Evolutionary conservation across 2,329 filamentous ascomycete species (phyloP).

Genomic region (Akanthomyces muscarius): DNA sequence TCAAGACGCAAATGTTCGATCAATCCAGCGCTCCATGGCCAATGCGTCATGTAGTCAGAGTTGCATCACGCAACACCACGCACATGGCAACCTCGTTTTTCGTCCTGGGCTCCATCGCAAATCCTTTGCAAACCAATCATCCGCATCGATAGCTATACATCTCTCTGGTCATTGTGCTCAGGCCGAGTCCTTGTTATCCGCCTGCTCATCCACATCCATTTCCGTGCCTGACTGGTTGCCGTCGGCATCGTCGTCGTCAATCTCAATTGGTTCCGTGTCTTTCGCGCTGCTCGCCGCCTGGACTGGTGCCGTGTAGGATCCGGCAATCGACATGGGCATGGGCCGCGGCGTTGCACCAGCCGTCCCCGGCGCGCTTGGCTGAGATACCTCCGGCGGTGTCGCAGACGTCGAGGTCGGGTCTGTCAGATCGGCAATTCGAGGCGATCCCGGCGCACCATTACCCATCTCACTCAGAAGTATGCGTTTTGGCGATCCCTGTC

Average conservation of each 20-base stretch:
- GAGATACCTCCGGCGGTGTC: neutral
- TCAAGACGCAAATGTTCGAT: neutral
- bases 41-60: neutral
- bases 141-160: neutral
- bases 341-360: neutral
- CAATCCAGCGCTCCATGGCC: neutral
- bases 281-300: neutral
- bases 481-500: neutral
- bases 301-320: conserved; percentile 7
- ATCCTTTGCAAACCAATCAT: neutral
- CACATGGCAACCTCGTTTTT: neutral
- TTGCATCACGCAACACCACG: neutral
- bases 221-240: neutral
- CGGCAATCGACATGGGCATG: conserved; percentile 13
- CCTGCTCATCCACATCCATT: neutral
- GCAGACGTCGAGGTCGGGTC: neutral
- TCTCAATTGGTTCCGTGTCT: neutral
- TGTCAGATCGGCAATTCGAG: neutral
- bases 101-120: neutral
- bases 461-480: neutral
- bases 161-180: neutral
- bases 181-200: neutral
- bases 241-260: neutral
- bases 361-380: neutral
- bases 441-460: neutral